phyloP scores from a whole-genome alignment of 2,329 filamentous ascomycete species.

The Aspergillus pseudoviridinutans region DNA sequence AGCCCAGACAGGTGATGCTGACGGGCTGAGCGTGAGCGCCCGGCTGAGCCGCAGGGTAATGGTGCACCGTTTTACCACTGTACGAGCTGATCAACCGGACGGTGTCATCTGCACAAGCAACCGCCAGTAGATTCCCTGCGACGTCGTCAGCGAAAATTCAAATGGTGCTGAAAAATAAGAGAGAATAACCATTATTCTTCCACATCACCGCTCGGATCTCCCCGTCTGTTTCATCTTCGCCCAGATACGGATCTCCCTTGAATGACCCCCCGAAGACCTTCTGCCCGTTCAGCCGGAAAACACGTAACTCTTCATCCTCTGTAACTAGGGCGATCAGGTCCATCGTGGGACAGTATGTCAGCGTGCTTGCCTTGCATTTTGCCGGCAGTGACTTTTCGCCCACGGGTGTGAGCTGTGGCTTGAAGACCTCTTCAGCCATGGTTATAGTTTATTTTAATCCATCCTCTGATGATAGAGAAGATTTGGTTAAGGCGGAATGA shows the following conservation, averaged over 20 bases:
- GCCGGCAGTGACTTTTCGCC: conserved; percentile 38
- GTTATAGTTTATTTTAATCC: conserved; percentile 15
- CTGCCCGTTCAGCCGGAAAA: conserved; percentile 77
- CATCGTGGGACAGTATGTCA: conserved; percentile 78
- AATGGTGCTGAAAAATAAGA: neutral
- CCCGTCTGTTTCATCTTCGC: conserved; percentile 40
- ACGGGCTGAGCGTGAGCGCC: conserved; percentile 14
- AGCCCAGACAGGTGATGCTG: conserved; percentile 48
- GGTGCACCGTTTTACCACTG: conserved; percentile 75
- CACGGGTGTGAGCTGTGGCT: conserved; percentile 36
- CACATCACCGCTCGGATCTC: conserved; percentile 52
- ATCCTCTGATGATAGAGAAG: conserved; percentile 14
- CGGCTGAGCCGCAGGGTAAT: conserved; percentile 47
- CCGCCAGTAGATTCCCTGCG: conserved; percentile 64
- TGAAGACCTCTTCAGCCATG: conserved; percentile 21
- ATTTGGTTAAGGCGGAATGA: neutral
- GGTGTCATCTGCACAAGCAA: conserved; percentile 77
- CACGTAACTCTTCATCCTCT: conserved; percentile 64
- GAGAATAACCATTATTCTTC: conserved; percentile 61
- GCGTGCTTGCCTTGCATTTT: conserved; percentile 45
- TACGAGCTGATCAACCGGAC: conserved; percentile 75
- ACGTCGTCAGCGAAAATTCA: neutral
- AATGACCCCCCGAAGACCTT: conserved; percentile 53
- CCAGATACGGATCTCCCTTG: conserved; percentile 35
- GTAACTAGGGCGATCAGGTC: conserved; percentile 72